These are phyloP conservation scores for Boletus vermiculosoides DNA, from an alignment of 768 basidiomycete genomes.

Conservation along the genomic window DNA sequence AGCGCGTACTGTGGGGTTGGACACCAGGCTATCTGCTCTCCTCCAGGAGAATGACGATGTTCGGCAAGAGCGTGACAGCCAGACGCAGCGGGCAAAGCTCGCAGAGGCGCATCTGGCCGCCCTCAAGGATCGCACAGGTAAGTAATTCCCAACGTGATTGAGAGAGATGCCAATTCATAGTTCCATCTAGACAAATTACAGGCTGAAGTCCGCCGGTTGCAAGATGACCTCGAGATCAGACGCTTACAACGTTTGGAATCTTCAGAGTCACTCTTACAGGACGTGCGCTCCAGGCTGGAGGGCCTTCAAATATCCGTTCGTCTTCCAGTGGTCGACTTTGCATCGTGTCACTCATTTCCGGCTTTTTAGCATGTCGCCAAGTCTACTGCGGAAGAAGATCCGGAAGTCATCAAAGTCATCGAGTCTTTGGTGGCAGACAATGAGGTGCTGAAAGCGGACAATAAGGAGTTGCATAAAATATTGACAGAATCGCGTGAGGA, in stretches of 20 bases:
- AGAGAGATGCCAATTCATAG: slow-evolving; percentile 3
- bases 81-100: slow-evolving; percentile 60
- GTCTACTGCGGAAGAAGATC: slow-evolving; percentile 41
- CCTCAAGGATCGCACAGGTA: slow-evolving; percentile 67
- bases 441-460: slow-evolving; percentile 77
- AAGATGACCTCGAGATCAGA: slow-evolving; percentile 60
- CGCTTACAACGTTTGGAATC: slow-evolving; percentile 59
- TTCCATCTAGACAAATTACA: slow-evolving; percentile 60
- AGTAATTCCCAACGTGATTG: slow-evolving; percentile 7
- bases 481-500: slow-evolving; percentile 79
- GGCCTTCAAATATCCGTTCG: slow-evolving; percentile 58
- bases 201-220: slow-evolving; percentile 60
- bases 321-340: slow-evolving; percentile 7
- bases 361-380: slow-evolving; percentile 39
- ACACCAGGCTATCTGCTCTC: slow-evolving; percentile 60
- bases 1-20: slow-evolving; percentile 69
- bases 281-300: slow-evolving; percentile 62
- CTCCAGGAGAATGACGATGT: slow-evolving; percentile 80
- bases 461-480: slow-evolving; percentile 71
- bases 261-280: slow-evolving; percentile 64
- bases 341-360: slow-evolving; percentile 17
- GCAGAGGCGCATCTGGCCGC: slow-evolving; percentile 67
- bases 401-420: slow-evolving; percentile 65
- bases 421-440: slow-evolving; percentile 88
- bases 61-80: slow-evolving; percentile 76